Evolutionary conservation across 148 eudicot genomes (phyloP).

Genomic region (Camellia sinensis): DNA sequence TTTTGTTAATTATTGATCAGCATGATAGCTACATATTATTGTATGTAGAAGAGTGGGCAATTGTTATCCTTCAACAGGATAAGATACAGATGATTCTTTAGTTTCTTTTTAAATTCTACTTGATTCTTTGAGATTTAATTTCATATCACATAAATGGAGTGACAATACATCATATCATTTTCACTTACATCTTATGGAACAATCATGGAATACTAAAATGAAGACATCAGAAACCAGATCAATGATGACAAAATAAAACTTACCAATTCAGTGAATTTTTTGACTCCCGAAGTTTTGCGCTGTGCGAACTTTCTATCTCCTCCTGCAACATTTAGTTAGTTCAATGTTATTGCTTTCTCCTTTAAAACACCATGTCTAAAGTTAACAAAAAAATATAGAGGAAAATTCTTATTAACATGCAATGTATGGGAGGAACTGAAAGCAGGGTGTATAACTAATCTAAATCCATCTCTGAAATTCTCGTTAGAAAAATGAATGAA

Average conservation of each 20-base stretch:
- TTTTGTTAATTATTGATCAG: too few relatives aligned
- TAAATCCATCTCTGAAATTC: background rate
- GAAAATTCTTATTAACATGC: background rate
- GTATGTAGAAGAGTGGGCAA: too few relatives aligned
- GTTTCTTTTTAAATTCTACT: too few relatives aligned
- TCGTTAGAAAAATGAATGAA: background rate
- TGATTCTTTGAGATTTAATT: too few relatives aligned
- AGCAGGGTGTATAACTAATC: background rate
- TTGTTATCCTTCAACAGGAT: too few relatives aligned
- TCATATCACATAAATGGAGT: too few relatives aligned
- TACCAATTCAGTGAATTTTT: conserved; percentile 19
- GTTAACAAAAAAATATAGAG: background rate
- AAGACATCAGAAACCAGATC: background rate
- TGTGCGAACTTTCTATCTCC: conserved; percentile 12
- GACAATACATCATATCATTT: too few relatives aligned
- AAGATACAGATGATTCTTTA: too few relatives aligned
- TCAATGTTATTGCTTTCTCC: background rate
- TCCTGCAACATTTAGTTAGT: background rate
- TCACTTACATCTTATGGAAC: too few relatives aligned
- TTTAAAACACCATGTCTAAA: too few relatives aligned
- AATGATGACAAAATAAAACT: background rate
- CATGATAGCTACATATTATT: too few relatives aligned
- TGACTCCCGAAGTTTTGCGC: conserved; percentile 15
- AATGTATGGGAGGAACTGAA: background rate
- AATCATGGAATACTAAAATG: too few relatives aligned